phyloP scores from a whole-genome alignment of 495 filamentous ascomycete genomes.

The Sabuloglossum arenarium region DNA sequence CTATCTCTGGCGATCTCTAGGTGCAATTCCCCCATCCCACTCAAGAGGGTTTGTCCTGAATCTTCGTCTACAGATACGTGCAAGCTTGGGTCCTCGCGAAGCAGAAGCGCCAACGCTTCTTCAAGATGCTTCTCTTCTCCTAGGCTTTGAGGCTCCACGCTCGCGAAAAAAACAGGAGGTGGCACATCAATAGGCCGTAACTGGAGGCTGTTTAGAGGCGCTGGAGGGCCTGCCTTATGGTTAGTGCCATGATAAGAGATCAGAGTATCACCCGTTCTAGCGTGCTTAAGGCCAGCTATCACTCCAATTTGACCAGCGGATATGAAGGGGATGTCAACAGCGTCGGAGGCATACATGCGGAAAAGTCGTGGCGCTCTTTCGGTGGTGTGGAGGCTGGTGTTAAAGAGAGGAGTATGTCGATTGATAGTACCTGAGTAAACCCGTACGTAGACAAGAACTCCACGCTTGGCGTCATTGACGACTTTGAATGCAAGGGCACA shows the following conservation, averaged over 20 bases:
- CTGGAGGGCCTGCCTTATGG: constrained; percentile 39
- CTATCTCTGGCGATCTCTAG: constrained; percentile 84
- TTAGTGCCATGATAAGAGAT: constrained; percentile 45
- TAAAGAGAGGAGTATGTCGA: constrained; percentile 57
- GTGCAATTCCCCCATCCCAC: constrained; percentile 96
- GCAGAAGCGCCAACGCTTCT: constrained; percentile 50
- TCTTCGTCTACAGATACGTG: constrained; percentile 70
- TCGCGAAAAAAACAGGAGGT: constrained; percentile 87
- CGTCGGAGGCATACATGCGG: constrained; percentile 81
- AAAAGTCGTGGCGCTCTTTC: constrained; percentile 67
- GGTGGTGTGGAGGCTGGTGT: constrained; percentile 64
- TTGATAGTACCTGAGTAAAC: constrained; percentile 73
- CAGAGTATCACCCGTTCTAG: constrained; percentile 84
- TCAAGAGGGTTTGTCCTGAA: constrained; percentile 77
- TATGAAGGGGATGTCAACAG: constrained; percentile 63
- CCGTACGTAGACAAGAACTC: constrained; percentile 77
- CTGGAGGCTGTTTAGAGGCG: constrained; percentile 51
- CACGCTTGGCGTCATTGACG: constrained; percentile 66
- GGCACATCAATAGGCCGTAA: constrained; percentile 78
- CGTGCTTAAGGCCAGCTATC: constrained; percentile 70
- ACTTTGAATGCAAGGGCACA: constrained; percentile 95
- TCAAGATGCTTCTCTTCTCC: constrained; percentile 58
- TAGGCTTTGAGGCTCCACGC: constrained; percentile 66
- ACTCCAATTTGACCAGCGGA: constrained; percentile 88
- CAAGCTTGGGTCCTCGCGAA: constrained; percentile 90